Base-by-base conservation (phyloP, 2,329 filamentous ascomycete genomes). In the Emmonsia crescens region DNA sequence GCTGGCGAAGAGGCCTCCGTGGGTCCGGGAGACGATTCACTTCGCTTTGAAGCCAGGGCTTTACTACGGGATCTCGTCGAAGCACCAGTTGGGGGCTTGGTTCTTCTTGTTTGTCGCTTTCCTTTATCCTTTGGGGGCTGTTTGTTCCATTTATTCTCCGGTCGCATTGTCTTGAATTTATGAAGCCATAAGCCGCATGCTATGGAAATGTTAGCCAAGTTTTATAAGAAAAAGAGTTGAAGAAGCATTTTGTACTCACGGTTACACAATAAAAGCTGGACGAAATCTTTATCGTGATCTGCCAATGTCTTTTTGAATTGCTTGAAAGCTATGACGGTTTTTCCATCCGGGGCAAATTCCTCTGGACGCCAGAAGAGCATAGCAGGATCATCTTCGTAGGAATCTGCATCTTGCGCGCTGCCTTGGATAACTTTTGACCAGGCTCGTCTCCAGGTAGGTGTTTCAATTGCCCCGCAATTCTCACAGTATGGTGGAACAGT, bases 401-500 rank as follows among this genome's bases (percentile, higher is more conserved):
- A 85, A 62, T 90, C 85, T 55, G 89, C 81, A 63, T 87, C 84
- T 2, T 83, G 81, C 0, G 91, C 90, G 38, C 82, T 81, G 1
- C 90, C 91, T 19, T 84, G 78, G 54, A 87, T 81, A 8, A 89
- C 81, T 69, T 91, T 90, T n/a, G 86, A 85, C 82, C 88, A 96
- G 14, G 94, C 90, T 70, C 93, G 94, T 63, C 94, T 86, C 94
- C 94, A 99, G 0, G 93, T 96, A 0, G 93, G 90, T 0, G 94
- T 99, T 69, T 97, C 89, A 62, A 99, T 96, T 6, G 91, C 89
- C 5, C 94, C 94, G 69, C 94, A 99, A 69, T 97, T 96, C 65
- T 84, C 84, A 73, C 94, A 99, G 70, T 87, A 97, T 0, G 88
- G 87, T 0, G 94, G 94, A 80, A 92, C 88, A 66, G 91, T 84